phyloP scores from a whole-genome alignment of 768 basidiomycete genomes.

The Paxillus involutus region DNA sequence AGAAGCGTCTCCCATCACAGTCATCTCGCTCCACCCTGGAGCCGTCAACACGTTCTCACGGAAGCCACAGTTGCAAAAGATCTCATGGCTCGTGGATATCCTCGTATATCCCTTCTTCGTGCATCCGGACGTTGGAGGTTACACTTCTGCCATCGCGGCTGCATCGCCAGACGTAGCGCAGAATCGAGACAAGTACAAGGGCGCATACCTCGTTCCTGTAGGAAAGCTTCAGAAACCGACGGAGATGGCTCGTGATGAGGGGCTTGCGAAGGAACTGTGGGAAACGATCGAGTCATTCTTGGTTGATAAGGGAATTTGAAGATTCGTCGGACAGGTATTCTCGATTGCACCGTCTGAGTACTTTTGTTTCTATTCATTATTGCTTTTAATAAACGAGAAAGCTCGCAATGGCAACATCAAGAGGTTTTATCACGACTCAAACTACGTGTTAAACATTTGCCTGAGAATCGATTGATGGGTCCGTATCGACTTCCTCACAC shows the following conservation, averaged over 20 bases:
- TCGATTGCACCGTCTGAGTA: no score
- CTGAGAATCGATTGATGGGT: no score
- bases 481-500: no score
- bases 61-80: conserved; percentile 14
- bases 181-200: conserved; percentile 24
- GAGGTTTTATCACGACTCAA: no score
- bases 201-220: conserved; percentile 31
- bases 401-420: no score
- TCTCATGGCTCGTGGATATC: conserved; percentile 21
- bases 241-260: conserved; percentile 16
- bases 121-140: conserved; percentile 22
- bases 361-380: no score
- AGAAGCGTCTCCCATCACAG: conserved; percentile 27
- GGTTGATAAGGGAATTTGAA: conserved; percentile 20
- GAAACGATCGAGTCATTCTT: conserved; percentile 26
- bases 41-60: conserved; percentile 30
- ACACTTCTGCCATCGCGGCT: conserved; percentile 30
- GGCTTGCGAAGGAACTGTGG: conserved; percentile 30
- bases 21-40: conserved; percentile 31
- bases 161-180: conserved; percentile 22
- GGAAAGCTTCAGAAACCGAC: conserved; percentile 13
- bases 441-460: no score
- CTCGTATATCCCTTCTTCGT: conserved; percentile 18
- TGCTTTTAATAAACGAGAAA: no score
- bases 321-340: no score